Conservation (phyloP, 106 monocot genomes). For the Chionographis japonica region DNA sequence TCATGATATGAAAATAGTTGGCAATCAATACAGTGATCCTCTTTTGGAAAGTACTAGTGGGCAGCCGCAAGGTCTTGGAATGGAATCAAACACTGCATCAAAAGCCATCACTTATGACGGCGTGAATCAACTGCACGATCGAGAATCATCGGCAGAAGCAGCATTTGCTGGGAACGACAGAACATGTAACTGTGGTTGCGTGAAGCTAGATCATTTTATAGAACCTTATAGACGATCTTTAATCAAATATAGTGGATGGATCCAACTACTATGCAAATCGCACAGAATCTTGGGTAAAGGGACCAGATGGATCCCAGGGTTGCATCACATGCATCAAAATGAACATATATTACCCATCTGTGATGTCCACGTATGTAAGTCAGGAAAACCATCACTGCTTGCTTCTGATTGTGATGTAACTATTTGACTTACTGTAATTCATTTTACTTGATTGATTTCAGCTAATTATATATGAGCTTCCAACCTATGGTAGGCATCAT, state of each 20-base stretch:
- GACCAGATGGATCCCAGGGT: conserved; percentile 45
- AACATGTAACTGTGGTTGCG: conserved; percentile 37
- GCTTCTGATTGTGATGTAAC: conserved; percentile 1
- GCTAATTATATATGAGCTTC: conserved; percentile 63
- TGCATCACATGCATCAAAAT: conserved; percentile 57
- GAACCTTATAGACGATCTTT: conserved; percentile 25
- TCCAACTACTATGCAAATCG: conserved; percentile 24
- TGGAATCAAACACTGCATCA: conserved; percentile 5
- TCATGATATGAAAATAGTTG: conserved; percentile 4
- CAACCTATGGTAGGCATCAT: conserved; percentile 55
- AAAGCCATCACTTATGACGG: not conserved
- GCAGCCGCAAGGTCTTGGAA: conserved; percentile 2
- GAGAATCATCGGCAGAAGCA: conserved; percentile 11
- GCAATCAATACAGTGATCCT: conserved; percentile 1
- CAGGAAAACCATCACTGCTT: conserved; percentile 3
- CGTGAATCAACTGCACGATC: conserved; percentile 4
- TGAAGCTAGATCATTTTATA: conserved; percentile 15
- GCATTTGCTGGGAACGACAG: not conserved
- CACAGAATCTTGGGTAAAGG: conserved; percentile 9
- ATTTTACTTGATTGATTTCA: conserved; percentile 27
- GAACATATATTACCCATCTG: conserved; percentile 22
- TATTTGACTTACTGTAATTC: not conserved
- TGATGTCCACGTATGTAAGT: conserved; percentile 94
- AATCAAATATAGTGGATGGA: conserved; percentile 42
- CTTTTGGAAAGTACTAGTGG: not conserved